Evolutionary conservation across 805 yeast species (phyloP).

Genomic region (Wickerhamiella australiensis): DNA sequence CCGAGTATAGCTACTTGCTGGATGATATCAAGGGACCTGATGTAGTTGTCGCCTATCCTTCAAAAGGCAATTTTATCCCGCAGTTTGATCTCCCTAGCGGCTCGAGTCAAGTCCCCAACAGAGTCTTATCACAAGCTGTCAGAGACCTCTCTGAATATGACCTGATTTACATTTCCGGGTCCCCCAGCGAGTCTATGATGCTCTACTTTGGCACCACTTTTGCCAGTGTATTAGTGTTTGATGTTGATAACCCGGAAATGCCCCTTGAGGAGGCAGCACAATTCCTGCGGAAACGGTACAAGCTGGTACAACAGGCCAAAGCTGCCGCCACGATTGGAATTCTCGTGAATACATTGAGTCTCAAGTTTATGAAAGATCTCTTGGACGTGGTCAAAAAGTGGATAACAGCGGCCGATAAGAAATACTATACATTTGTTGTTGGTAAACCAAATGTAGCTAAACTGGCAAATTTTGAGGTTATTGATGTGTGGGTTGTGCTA

Average conservation of each 20-base stretch:
- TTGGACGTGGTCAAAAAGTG: conserved; percentile 48
- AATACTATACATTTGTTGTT: conserved; percentile 86
- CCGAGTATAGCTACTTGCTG: conserved; percentile 46
- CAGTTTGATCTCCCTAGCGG: conserved; percentile 2
- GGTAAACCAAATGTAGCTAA: conserved; percentile 98
- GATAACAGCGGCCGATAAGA: conserved; percentile 68
- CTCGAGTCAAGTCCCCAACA: conserved; percentile 10
- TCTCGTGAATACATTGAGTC: conserved; percentile 76
- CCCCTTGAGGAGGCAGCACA: conserved; percentile 42
- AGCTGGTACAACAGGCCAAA: conserved; percentile 77
- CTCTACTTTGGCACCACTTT: conserved; percentile 66
- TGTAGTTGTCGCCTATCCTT: conserved; percentile 21
- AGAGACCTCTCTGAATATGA: conserved; percentile 35
- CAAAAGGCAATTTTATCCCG: conserved; percentile 17
- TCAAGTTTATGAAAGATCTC: conserved; percentile 58
- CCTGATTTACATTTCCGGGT: conserved; percentile 40
- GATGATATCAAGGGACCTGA: conserved; percentile 25
- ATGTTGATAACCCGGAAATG: neutral
- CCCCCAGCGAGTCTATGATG: conserved; percentile 68
- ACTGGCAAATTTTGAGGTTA: conserved; percentile 86
- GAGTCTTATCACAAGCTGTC: conserved; percentile 11
- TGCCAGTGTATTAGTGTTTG: conserved; percentile 18
- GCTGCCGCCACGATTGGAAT: conserved; percentile 88
- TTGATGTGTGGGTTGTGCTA: conserved; percentile 86
- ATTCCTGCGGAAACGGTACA: conserved; percentile 69